Percentiles rank a stretch among this genome's conserved stretches.
These are phyloP conservation scores for Tolypocladium inflatum DNA, from an alignment of 2,329 filamentous ascomycete species.

Conservation along the genomic window DNA sequence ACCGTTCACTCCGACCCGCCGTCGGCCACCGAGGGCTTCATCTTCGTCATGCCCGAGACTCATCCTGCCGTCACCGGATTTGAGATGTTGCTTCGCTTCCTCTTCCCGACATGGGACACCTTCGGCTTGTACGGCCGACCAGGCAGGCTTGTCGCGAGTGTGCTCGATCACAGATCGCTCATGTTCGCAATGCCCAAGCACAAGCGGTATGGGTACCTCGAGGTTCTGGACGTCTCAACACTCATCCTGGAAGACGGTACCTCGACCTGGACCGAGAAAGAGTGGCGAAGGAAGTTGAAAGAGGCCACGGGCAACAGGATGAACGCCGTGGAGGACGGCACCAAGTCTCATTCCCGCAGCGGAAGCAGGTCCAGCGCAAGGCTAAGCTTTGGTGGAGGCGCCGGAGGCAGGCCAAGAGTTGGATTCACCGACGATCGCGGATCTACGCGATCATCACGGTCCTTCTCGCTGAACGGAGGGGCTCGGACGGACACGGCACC, in stretches of 20 bases:
- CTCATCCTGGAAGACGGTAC: constrained; percentile 74
- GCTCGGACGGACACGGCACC: constrained; percentile 42
- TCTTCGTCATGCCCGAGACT: constrained; percentile 95
- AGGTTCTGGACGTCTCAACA: constrained; percentile 73
- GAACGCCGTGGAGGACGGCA: constrained; percentile 48
- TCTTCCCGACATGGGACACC: constrained; percentile 90
- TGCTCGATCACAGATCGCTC: constrained; percentile 74
- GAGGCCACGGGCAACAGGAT: constrained; percentile 77
- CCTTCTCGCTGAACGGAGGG: constrained; percentile 35
- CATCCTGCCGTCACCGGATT: constrained; percentile 89
- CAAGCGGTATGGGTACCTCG: constrained; percentile 80
- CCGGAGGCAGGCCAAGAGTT: constrained; percentile 33
- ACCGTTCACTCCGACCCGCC: constrained; percentile 75
- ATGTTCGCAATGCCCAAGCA: constrained; percentile 98
- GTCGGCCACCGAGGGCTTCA: constrained; percentile 78
- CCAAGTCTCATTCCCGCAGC: constrained; percentile 35
- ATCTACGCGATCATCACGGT: constrained; percentile 42
- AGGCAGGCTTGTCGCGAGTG: constrained; percentile 75
- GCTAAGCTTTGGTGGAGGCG: constrained; percentile 35
- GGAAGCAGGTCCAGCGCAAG: constrained; percentile 50
- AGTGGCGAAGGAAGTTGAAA: constrained; percentile 86
- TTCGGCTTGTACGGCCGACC: constrained; percentile 89
- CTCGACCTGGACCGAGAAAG: constrained; percentile 68
- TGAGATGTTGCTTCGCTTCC: constrained; percentile 85
- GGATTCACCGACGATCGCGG: constrained; percentile 47